Percentiles rank a stretch among this genome's conserved stretches.
Conservation (phyloP, 2,329 filamentous ascomycete species). For the Phaeosphaeria sp. region DNA sequence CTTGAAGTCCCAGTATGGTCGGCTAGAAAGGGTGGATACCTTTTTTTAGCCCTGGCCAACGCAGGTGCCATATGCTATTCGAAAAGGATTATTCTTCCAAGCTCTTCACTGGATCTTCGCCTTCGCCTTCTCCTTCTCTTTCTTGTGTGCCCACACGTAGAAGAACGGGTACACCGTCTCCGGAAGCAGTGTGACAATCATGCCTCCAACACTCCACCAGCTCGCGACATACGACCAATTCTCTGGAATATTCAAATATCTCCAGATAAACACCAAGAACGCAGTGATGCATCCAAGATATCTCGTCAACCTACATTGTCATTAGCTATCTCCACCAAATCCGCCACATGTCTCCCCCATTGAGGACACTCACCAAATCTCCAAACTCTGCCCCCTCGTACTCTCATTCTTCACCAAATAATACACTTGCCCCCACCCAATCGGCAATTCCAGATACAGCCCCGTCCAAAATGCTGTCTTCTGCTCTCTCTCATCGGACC, state of each 20-base stretch:
- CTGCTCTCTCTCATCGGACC: slow-evolving; percentile 50
- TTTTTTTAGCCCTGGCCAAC: too few species aligned
- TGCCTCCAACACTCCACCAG: slow-evolving; percentile 41
- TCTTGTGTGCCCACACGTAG: slow-evolving; percentile 43
- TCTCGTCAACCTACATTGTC: slow-evolving; percentile 41
- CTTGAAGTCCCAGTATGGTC: background rate
- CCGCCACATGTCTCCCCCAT: background rate
- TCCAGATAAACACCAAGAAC: slow-evolving; percentile 49
- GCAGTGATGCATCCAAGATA: slow-evolving; percentile 49
- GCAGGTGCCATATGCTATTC: background rate
- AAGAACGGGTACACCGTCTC: slow-evolving; percentile 49
- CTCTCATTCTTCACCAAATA: slow-evolving; percentile 38
- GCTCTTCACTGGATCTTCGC: slow-evolving; percentile 7
- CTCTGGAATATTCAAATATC: slow-evolving; percentile 47
- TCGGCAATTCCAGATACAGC: slow-evolving; percentile 46
- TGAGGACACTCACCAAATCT: slow-evolving; percentile 46
- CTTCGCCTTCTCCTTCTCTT: slow-evolving; percentile 24
- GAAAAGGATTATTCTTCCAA: background rate
- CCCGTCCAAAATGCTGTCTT: slow-evolving; percentile 51
- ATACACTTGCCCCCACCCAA: slow-evolving; percentile 45
- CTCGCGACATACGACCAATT: slow-evolving; percentile 50
- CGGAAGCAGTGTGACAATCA: slow-evolving; percentile 46
- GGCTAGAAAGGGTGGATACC: background rate
- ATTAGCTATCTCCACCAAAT: background rate
- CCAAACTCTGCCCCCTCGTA: slow-evolving; percentile 48